Evolutionary conservation across 2,329 filamentous ascomycete genomes (phyloP), one percentile per base, ranked within the genome.

Genomic region (Arachnopeziza araneosa): DNA sequence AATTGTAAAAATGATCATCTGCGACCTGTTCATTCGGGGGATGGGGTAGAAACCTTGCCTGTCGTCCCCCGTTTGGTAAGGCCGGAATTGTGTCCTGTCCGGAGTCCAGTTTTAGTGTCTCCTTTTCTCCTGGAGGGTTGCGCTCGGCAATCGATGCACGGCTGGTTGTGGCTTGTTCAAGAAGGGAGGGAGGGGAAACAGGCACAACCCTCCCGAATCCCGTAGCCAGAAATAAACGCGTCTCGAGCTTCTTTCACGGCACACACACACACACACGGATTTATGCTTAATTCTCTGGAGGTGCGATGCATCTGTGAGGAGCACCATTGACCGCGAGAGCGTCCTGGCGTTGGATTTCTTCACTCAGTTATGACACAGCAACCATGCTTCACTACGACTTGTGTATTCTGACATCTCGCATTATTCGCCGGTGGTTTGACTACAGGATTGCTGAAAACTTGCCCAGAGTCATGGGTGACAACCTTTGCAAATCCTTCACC

Each of bases 391-490:
- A 44, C 36, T 4, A 44, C 6, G 36, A 14, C 36, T 44, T 14
- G 6, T 14, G 12, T 44, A 44, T 14, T 44, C 36, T 54, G 24
- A 67, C 68, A 63, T 69, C 66, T 69, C 67, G 65, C 63, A 68
- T 70, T 69, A 66, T 69, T 69, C 66, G 66, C 70, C 65, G 67
- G 63, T 64, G 64, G 64, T 61, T 64, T 64, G 63, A 67, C 67
- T 70, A 70, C 60, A 60, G 61, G 61, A 67, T 67, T 61, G 63
- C 61, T 64, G 63, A 63, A 66, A 67, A 64, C 58, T 32, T 67
- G 59, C 64, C 65, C 59, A 62, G 61, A 63, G 64, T 62, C 44
- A 60, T 54, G 24, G 24, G 19, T 52, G 57, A 63, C 52, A 61
- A 60, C 60, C 24, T 56, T 54, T 54, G 57, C 58, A 57, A 63